Conservation (phyloP, 2,329 filamentous ascomycete genomes). For the Exserohilum rostratum region DNA sequence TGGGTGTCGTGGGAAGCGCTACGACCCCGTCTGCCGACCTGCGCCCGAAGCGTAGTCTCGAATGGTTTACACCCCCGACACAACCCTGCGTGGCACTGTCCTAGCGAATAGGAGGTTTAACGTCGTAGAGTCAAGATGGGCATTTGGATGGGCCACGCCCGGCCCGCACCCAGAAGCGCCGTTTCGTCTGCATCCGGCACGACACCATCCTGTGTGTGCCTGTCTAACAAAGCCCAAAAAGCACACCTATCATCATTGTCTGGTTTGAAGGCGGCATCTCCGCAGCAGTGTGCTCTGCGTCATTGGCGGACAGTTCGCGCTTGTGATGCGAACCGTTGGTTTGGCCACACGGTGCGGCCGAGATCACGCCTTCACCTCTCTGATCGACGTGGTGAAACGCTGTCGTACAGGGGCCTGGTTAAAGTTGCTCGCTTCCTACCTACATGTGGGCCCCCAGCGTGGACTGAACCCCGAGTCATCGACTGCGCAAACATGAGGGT, state of each 20-base stretch:
- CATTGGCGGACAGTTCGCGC: background rate
- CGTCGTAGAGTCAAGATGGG: conserved; percentile 4
- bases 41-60: conserved; percentile 9
- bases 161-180: conserved; percentile 4
- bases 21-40: conserved; percentile 8
- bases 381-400: conserved; percentile 8
- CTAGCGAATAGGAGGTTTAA: conserved; percentile 4
- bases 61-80: conserved; percentile 10
- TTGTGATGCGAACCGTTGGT: conserved; percentile 13
- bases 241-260: background rate
- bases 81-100: conserved; percentile 3
- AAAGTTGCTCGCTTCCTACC: conserved; percentile 9
- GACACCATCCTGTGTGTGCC: too few species aligned
- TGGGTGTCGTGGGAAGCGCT: conserved; percentile 8
- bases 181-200: conserved; percentile 4
- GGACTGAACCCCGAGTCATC: conserved; percentile 3
- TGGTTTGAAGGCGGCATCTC: too few species aligned
- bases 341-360: conserved; percentile 11
- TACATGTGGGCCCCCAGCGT: conserved; percentile 3
- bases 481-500: conserved; percentile 3
- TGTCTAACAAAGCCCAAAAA: too few species aligned
- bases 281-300: too few species aligned
- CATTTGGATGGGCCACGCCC: background rate
- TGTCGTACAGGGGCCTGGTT: conserved; percentile 3
- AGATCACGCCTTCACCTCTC: conserved; percentile 2